Evolutionary conservation across 805 yeast genomes (phyloP).

Genomic region (Metschnikowia hibisci): DNA sequence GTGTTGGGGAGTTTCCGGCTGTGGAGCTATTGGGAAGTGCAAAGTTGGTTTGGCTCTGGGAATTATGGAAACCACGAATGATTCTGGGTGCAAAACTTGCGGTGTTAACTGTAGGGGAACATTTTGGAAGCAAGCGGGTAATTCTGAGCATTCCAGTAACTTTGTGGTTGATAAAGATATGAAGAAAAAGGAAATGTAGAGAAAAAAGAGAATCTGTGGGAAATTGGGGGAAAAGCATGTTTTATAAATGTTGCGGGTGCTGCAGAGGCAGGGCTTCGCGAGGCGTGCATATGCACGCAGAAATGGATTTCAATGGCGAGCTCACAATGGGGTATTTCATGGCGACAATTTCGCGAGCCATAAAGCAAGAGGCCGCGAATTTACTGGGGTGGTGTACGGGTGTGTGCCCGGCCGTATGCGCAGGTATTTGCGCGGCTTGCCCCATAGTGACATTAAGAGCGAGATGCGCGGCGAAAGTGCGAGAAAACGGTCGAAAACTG

Average conservation of each 20-base stretch:
- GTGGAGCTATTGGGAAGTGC: constrained; percentile 7
- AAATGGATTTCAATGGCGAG: constrained; percentile 14
- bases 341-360: constrained; percentile 1
- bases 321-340: constrained; percentile 6
- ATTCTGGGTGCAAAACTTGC: background rate
- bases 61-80: constrained; percentile 10
- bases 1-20: constrained; percentile 8
- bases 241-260: background rate
- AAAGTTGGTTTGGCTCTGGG: constrained; percentile 12
- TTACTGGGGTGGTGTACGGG: background rate
- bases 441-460: background rate
- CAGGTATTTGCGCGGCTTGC: background rate
- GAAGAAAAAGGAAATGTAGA: background rate
- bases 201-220: background rate
- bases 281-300: constrained; percentile 2
- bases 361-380: constrained; percentile 2
- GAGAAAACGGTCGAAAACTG: background rate
- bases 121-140: constrained; percentile 1
- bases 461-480: background rate
- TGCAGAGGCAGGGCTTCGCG: constrained; percentile 14
- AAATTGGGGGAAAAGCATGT: background rate
- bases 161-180: background rate
- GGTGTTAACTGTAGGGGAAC: constrained; percentile 3
- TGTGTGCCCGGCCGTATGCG: background rate
- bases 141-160: constrained; percentile 5